phyloP scores from a whole-genome alignment of 345 rosid genomes.

The Alliaria petiolata region DNA sequence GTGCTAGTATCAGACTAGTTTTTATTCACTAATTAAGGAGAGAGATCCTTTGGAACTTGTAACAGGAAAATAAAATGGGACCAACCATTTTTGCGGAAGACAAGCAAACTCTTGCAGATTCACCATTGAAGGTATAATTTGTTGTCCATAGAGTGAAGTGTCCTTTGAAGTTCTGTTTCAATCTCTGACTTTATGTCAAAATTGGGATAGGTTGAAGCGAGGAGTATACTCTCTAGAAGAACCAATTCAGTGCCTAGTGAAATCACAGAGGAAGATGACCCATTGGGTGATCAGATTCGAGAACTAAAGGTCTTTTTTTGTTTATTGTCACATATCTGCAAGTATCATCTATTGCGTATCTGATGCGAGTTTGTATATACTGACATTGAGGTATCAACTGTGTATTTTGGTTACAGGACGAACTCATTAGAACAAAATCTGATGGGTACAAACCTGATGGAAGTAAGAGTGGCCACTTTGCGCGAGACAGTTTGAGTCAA shows the following conservation, averaged over 20 bases:
- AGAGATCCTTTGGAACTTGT: not conserved
- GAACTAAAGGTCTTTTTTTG: conserved; percentile 52
- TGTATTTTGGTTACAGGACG: conserved; percentile 62
- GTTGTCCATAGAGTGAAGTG: not conserved
- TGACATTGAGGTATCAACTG: conserved; percentile 21
- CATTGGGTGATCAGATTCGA: conserved; percentile 89
- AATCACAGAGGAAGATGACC: conserved; percentile 79
- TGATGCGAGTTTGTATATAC: not conserved
- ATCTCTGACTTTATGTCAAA: conserved; percentile 46
- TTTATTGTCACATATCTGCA: not conserved
- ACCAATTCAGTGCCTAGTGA: conserved; percentile 62
- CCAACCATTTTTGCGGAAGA: not conserved
- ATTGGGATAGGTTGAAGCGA: conserved; percentile 54
- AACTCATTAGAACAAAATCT: conserved; percentile 85
- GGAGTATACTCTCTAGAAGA: conserved; percentile 49
- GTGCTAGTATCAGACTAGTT: not conserved
- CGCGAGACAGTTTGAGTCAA: conserved; percentile 73
- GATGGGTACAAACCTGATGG: conserved; percentile 41
- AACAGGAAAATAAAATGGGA: not conserved
- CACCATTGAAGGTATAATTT: not conserved
- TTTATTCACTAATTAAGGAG: not conserved
- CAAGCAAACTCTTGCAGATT: not conserved
- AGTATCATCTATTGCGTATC: not conserved
- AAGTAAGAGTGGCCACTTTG: conserved; percentile 46
- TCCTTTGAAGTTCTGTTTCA: not conserved